Conservation (phyloP, 306 rosid genomes). For the Dryas octopetala region DNA sequence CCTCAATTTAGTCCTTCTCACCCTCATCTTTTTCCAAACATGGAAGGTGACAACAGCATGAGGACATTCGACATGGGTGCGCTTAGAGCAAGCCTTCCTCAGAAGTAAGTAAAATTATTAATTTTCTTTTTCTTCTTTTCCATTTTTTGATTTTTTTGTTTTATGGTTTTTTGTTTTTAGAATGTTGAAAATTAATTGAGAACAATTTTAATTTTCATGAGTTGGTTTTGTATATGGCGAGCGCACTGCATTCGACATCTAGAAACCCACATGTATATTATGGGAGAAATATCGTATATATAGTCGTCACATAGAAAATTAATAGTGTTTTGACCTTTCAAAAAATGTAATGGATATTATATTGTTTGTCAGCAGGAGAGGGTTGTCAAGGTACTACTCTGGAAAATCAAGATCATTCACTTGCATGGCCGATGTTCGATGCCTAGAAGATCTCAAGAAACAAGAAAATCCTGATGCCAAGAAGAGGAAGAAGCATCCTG, state of each 20-base stretch:
- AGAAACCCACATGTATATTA: too few species aligned
- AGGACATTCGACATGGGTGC: slow-evolving; percentile 62
- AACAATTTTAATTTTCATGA: too few species aligned
- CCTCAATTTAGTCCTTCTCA: background rate
- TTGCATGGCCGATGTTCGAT: slow-evolving; percentile 65
- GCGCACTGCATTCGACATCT: too few species aligned
- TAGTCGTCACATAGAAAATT: too few species aligned
- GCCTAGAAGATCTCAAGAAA: slow-evolving; percentile 74
- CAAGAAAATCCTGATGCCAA: slow-evolving; percentile 52
- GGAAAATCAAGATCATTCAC: slow-evolving; percentile 86
- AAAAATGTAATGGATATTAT: background rate
- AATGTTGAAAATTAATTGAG: too few species aligned
- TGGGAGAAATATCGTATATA: too few species aligned
- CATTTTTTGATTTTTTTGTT: background rate
- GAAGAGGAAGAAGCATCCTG: slow-evolving; percentile 63
- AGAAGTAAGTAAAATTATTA: slow-evolving; percentile 40
- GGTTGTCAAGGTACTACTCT: slow-evolving; percentile 72
- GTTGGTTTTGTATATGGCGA: too few species aligned
- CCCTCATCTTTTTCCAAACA: slow-evolving; percentile 31
- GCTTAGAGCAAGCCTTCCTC: slow-evolving; percentile 59
- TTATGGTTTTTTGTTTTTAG: too few species aligned
- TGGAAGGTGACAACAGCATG: slow-evolving; percentile 46
- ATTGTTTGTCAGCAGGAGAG: slow-evolving; percentile 41
- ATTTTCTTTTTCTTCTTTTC: background rate
- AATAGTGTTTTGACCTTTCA: too few species aligned